Evolutionary conservation across 768 basidiomycete genomes (phyloP).

Genomic region (Megacollybia marginata): DNA sequence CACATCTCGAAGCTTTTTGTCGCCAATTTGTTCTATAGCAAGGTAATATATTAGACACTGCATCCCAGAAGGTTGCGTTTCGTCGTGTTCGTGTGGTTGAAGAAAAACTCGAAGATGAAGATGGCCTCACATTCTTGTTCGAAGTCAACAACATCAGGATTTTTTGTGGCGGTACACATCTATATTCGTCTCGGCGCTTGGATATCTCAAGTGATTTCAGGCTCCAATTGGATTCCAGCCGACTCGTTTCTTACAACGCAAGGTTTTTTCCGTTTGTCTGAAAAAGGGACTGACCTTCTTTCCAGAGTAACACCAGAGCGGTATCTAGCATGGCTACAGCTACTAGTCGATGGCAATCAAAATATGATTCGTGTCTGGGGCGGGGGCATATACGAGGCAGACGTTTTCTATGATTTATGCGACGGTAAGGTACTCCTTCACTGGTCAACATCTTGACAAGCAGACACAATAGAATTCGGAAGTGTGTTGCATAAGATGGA

Average conservation of each 20-base stretch:
- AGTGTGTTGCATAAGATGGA: slow-evolving; percentile 26
- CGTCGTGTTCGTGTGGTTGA: slow-evolving; percentile 75
- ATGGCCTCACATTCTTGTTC: slow-evolving; percentile 82
- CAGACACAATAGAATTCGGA: slow-evolving; percentile 41
- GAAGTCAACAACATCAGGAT: slow-evolving; percentile 85
- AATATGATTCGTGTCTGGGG: slow-evolving; percentile 88
- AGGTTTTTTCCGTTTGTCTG: slow-evolving; percentile 11
- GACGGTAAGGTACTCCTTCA: slow-evolving; percentile 41
- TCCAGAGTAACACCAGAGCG: slow-evolving; percentile 37
- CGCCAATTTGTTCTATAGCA: slow-evolving; percentile 23
- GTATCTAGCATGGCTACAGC: slow-evolving; percentile 77
- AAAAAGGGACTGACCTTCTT: no score
- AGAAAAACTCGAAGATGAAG: slow-evolving; percentile 67
- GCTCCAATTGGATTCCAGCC: slow-evolving; percentile 92
- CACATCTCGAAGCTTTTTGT: background rate
- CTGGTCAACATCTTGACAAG: slow-evolving; percentile 14
- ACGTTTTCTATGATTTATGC: slow-evolving; percentile 79
- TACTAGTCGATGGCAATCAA: slow-evolving; percentile 86
- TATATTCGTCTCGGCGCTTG: background rate
- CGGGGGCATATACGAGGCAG: slow-evolving; percentile 82
- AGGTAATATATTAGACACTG: slow-evolving; percentile 45
- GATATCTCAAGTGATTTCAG: slow-evolving; percentile 18
- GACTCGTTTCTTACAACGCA: slow-evolving; percentile 86
- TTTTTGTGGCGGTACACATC: slow-evolving; percentile 71
- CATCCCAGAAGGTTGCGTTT: slow-evolving; percentile 62